Evolutionary conservation across 2,329 filamentous ascomycete genomes (phyloP).

Genomic region (Ceratocystis colombiana): DNA sequence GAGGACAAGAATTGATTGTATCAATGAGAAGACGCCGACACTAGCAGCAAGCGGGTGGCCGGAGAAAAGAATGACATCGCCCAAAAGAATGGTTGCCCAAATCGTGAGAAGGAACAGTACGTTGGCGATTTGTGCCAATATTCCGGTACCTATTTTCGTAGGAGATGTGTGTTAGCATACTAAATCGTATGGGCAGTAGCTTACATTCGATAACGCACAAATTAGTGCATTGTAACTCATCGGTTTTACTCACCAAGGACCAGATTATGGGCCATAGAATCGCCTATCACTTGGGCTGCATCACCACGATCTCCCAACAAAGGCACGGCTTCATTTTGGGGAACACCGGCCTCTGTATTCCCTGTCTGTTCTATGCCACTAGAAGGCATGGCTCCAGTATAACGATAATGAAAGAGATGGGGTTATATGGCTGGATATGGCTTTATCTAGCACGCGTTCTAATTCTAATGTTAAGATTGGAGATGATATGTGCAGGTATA

Average conservation of each 20-base stretch:
- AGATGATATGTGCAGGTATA: neutral
- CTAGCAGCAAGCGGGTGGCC: constrained; percentile 67
- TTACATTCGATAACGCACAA: neutral
- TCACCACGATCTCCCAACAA: constrained; percentile 53
- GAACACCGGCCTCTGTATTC: constrained; percentile 24
- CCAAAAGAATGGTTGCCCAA: constrained; percentile 66
- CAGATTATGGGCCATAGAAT: constrained; percentile 59
- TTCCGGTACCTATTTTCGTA: constrained; percentile 57
- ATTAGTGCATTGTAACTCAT: constrained; percentile 8
- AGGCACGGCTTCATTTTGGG: constrained; percentile 36
- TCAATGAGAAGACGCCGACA: constrained; percentile 60
- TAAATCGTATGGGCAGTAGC: constrained; percentile 6
- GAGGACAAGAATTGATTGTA: constrained; percentile 71
- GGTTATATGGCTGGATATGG: neutral
- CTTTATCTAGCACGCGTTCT: neutral
- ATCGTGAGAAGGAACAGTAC: constrained; percentile 65
- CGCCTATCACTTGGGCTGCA: constrained; percentile 56
- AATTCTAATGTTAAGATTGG: neutral
- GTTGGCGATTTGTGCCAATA: constrained; percentile 68
- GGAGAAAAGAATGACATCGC: constrained; percentile 69
- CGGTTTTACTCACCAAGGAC: constrained; percentile 51
- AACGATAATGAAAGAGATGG: too few species aligned
- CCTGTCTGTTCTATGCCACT: neutral
- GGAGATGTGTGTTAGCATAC: neutral
- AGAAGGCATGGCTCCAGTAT: neutral